phyloP scores from a whole-genome alignment of 106 monocot genomes.

The Apostasia ramifera region DNA sequence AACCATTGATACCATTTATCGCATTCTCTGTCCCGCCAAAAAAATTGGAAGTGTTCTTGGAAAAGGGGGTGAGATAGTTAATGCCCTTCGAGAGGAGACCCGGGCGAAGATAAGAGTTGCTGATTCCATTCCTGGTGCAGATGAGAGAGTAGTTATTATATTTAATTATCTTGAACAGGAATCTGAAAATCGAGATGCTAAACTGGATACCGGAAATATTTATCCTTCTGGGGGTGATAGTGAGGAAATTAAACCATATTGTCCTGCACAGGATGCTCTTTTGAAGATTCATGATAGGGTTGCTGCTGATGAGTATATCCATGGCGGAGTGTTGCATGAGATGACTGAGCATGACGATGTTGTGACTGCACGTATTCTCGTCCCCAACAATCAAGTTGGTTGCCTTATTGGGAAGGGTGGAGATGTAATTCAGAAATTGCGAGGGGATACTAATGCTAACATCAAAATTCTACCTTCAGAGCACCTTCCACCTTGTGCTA shows the following conservation, averaged over 20 bases:
- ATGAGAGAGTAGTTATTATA: constrained; percentile 65
- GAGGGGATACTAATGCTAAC: constrained; percentile 52
- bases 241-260: constrained; percentile 35
- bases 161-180: constrained; percentile 32
- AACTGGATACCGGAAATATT: constrained; percentile 12
- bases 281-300: constrained; percentile 77
- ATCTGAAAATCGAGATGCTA: neutral
- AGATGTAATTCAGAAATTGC: constrained; percentile 49
- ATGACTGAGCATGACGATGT: constrained; percentile 26
- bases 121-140: constrained; percentile 70
- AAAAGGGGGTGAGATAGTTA: constrained; percentile 73
- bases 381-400: constrained; percentile 71
- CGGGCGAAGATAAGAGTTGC: constrained; percentile 71
- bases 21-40: constrained; percentile 73
- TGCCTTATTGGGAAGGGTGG: constrained; percentile 85
- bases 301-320: constrained; percentile 50
- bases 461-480: constrained; percentile 57
- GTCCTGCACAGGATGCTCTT: constrained; percentile 71
- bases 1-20: constrained; percentile 59
- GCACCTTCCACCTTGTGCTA: constrained; percentile 75
- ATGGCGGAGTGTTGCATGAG: constrained; percentile 35
- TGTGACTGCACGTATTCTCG: constrained; percentile 57
- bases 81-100: constrained; percentile 59
- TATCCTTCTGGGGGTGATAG: constrained; percentile 15
- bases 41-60: constrained; percentile 81